Percentiles rank a stretch among this genome's conserved stretches.
Conservation (phyloP, 192 early-diverging fungal genomes). For the Entomortierella chlamydospora region DNA sequence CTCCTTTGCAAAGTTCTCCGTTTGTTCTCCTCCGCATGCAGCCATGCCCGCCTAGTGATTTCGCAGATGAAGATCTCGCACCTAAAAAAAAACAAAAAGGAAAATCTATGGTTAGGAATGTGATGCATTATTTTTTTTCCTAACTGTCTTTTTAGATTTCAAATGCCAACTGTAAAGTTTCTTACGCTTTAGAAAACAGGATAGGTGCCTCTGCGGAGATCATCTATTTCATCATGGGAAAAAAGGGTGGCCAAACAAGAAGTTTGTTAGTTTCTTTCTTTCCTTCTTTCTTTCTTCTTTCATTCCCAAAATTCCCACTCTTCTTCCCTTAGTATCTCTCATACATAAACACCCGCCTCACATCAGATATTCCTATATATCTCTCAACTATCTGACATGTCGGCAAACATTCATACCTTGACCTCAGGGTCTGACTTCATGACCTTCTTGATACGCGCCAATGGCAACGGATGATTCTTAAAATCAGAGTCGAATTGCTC, state of each 20-base stretch:
- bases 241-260: not conserved
- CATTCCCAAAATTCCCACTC: too few species aligned
- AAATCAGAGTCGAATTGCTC: constrained; percentile 88
- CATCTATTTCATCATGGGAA: constrained; percentile 8
- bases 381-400: too few species aligned
- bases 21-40: constrained; percentile 97
- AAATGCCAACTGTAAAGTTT: not conserved
- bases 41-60: constrained; percentile 84
- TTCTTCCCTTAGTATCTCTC: too few species aligned
- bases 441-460: constrained; percentile 97
- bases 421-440: constrained; percentile 99
- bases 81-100: constrained; percentile 51
- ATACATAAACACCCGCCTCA: too few species aligned
- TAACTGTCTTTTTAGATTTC: not conserved
- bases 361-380: too few species aligned
- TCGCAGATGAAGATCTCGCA: constrained; percentile 98
- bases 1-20: constrained; percentile 92
- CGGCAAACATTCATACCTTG: constrained; percentile 72
- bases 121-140: not conserved
- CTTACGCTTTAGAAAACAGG: constrained; percentile 87
- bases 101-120: not conserved
- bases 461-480: constrained; percentile 90
- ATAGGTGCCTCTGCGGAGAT: constrained; percentile 80
- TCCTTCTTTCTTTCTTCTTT: too few species aligned
- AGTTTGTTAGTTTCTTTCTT: not conserved